phyloP scores from a whole-genome alignment of 345 rosid species.

The Microcos paniculata region DNA sequence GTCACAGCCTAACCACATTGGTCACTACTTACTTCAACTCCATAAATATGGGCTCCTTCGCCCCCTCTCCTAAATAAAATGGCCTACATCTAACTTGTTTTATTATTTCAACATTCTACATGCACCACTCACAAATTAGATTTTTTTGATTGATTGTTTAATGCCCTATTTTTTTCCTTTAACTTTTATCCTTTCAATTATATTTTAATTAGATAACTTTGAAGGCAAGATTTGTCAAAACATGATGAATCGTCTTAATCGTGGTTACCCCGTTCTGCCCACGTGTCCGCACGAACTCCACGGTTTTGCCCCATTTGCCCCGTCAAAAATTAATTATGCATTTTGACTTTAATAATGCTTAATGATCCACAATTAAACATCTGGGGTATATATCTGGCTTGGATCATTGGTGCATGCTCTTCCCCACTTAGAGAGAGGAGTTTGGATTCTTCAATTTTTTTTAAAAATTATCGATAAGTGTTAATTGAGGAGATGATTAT shows the following conservation, averaged over 20 bases:
- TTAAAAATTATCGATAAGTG: too few relatives aligned
- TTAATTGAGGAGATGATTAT: too few relatives aligned
- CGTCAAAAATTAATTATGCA: too few relatives aligned
- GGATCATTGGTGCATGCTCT: too few relatives aligned
- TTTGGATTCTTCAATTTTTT: too few relatives aligned
- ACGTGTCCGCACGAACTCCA: neutral
- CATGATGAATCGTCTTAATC: slow-evolving; percentile 18
- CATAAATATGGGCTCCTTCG: slow-evolving; percentile 50
- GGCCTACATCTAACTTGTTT: slow-evolving; percentile 47
- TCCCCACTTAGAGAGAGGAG: too few relatives aligned
- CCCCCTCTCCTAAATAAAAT: slow-evolving; percentile 44
- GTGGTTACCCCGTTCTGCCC: slow-evolving; percentile 11
- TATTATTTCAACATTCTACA: slow-evolving; percentile 17
- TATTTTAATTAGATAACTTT: neutral
- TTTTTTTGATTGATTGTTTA: neutral
- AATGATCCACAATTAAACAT: too few relatives aligned
- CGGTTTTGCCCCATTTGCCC: neutral
- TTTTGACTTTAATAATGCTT: too few relatives aligned
- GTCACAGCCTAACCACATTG: slow-evolving; percentile 56
- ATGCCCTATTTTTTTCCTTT: neutral
- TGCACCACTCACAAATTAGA: neutral
- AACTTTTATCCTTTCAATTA: neutral
- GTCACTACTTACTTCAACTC: slow-evolving; percentile 39
- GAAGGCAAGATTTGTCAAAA: slow-evolving; percentile 18
- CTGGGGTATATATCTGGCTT: too few relatives aligned